phyloP scores from a whole-genome alignment of 371 early-diverging fungal genomes.

The Thermomucor indicae-seudaticae region DNA sequence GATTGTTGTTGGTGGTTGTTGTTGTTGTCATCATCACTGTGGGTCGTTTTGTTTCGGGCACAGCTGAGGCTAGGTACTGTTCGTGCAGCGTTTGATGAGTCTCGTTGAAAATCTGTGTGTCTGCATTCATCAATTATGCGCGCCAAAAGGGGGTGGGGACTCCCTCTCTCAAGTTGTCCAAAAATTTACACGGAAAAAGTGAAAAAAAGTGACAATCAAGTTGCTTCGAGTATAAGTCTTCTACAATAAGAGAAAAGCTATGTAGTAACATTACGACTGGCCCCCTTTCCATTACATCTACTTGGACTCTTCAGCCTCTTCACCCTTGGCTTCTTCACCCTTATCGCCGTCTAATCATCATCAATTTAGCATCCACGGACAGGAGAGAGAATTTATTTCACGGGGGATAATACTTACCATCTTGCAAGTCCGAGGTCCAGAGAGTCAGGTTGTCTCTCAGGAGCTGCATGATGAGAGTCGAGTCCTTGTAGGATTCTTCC shows the following conservation, averaged over 20 bases:
- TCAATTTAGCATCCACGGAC: neutral
- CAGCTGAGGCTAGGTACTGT: neutral
- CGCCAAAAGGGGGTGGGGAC: no score
- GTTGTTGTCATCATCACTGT: neutral
- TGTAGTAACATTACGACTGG: no score
- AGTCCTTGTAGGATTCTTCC: slow-evolving; percentile 99
- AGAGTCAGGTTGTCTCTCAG: slow-evolving; percentile 99
- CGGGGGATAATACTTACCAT: slow-evolving; percentile 31
- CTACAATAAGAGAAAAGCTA: no score
- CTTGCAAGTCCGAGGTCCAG: slow-evolving; percentile 98
- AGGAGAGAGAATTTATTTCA: neutral
- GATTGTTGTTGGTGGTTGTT: neutral
- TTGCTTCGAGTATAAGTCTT: no score
- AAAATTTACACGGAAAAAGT: no score
- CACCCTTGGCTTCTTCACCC: slow-evolving; percentile 32
- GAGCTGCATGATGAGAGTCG: slow-evolving; percentile 99
- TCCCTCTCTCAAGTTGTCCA: no score
- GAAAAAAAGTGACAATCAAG: no score
- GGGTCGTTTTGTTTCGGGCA: neutral
- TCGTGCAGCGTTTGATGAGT: slow-evolving; percentile 6
- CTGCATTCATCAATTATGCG: slow-evolving; percentile 7
- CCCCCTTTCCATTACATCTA: no score
- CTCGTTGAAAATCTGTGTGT: slow-evolving; percentile 13
- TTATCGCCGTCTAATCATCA: slow-evolving; percentile 28
- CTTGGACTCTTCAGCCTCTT: slow-evolving; percentile 41